Conservation (phyloP, 73 alveolate genomes). For the Breviolum minutum region DNA sequence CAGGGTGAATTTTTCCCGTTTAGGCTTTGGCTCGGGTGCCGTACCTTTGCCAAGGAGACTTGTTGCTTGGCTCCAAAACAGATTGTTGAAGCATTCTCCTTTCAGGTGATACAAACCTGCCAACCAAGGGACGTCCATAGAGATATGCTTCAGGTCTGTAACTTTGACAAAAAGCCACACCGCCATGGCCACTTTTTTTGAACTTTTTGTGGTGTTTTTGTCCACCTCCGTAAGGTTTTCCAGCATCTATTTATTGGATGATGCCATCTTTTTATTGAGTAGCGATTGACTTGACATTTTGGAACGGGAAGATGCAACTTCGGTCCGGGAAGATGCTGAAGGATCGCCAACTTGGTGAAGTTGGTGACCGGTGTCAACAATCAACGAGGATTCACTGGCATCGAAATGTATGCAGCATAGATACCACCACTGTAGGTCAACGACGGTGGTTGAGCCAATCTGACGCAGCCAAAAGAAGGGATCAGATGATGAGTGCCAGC, state of each 20-base stretch:
- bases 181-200: too few relatives aligned
- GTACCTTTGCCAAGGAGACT: constrained; percentile 62
- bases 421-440: too few relatives aligned
- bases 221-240: not conserved
- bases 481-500: too few relatives aligned
- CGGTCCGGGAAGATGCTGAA: too few relatives aligned
- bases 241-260: constrained; percentile 30
- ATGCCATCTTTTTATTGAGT: constrained; percentile 44
- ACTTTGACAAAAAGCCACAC: not conserved
- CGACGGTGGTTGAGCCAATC: too few relatives aligned
- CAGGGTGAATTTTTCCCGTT: too few relatives aligned
- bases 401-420: not conserved
- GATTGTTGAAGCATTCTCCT: not conserved
- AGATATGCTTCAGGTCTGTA: not conserved
- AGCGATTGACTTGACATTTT: not conserved
- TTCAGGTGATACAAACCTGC: too few relatives aligned
- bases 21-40: constrained; percentile 64
- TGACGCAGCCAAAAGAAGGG: too few relatives aligned
- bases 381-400: not conserved
- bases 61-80: not conserved
- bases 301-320: too few relatives aligned
- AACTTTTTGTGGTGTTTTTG: not conserved
- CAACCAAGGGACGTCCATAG: not conserved
- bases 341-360: too few relatives aligned
- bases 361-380: too few relatives aligned